Evolutionary conservation across 208 protist species (phyloP), one percentile per base, ranked within the genome.

Genomic region (Lotmaria passim): DNA sequence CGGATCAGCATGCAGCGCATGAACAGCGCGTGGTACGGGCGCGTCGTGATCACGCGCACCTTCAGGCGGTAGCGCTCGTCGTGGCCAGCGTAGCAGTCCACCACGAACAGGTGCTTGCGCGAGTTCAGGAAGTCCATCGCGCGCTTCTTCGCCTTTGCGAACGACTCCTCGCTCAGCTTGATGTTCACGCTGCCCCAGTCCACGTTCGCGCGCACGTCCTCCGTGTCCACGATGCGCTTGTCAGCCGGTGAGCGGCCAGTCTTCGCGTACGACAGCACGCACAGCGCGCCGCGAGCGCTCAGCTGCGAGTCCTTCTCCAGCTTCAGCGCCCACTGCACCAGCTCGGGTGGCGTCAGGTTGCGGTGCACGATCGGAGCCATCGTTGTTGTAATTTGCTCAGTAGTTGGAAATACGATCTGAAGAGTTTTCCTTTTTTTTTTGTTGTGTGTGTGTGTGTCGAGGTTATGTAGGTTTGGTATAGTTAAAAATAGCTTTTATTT

Each of bases 121-220:
- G 91, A 94, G 72, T 98, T 93, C 19, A 99, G 80, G 78, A 96
- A 98, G 56, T 98, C 96, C 21, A 53, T 78, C 28, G 96, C 96
- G 51, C 91, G 75, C 78, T 93, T 93, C 71, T 93, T 86, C 75
- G 95, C 93, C 56, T 96, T 96, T 65, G 86, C 92, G 66, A 98
- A 98, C 19, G 85, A 86, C 12, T 97, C 72, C 73, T 96, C 85
- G 34, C 79, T 82, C 31, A 98, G 56, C 75, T 82, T 78, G 38
- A 98, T 97, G 82, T 99, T 98, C 11, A 98, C 94, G 38, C 71
- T 78, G 30, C 97, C 98, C 96, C 97, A 98, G 90, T 97, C 98
- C 38, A 98, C 87, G 65, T 96, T 87, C 15, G 85, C 48, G 55
- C 43, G 66, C 41, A 89, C 84, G 34, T 82, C 77, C 6, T 68